Conservation (phyloP, 2,329 filamentous ascomycete genomes). For the Colletotrichum gigasporum region DNA sequence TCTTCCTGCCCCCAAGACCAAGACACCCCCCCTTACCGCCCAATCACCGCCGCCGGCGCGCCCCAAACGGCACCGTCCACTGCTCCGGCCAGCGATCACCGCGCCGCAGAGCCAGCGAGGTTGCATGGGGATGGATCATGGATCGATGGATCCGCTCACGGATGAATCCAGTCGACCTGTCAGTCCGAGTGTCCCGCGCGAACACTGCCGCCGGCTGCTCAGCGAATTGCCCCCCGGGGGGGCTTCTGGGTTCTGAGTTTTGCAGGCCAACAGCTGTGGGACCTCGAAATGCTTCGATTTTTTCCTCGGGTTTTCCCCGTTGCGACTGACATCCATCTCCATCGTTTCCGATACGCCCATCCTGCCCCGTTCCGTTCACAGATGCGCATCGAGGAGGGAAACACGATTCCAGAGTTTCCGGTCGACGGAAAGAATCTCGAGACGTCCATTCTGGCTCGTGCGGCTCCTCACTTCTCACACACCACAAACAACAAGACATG, state of each 20-base stretch:
- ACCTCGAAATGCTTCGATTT: not conserved
- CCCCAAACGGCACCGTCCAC: constrained; percentile 7
- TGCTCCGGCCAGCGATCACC: constrained; percentile 1
- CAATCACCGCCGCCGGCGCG: not conserved
- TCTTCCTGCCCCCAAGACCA: constrained; percentile 2
- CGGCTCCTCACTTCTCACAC: not conserved
- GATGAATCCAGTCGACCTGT: constrained; percentile 1
- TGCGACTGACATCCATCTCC: too few species aligned
- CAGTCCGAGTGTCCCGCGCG: not conserved
- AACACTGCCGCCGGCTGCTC: constrained; percentile 11
- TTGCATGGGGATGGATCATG: not conserved
- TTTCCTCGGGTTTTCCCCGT: not conserved
- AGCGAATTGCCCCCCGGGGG: too few species aligned
- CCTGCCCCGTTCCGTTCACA: too few species aligned
- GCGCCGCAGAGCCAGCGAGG: not conserved
- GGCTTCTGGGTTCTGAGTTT: too few species aligned
- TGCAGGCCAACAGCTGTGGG: not conserved
- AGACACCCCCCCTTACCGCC: not conserved
- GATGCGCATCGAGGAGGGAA: too few species aligned
- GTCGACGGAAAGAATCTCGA: not conserved
- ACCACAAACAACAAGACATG: not conserved
- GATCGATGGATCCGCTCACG: constrained; percentile 1
- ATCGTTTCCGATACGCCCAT: not conserved
- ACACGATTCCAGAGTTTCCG: not conserved
- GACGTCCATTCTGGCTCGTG: not conserved